Evolutionary conservation across 2,329 filamentous ascomycete genomes (phyloP).

Genomic region (Zarea fungicola): DNA sequence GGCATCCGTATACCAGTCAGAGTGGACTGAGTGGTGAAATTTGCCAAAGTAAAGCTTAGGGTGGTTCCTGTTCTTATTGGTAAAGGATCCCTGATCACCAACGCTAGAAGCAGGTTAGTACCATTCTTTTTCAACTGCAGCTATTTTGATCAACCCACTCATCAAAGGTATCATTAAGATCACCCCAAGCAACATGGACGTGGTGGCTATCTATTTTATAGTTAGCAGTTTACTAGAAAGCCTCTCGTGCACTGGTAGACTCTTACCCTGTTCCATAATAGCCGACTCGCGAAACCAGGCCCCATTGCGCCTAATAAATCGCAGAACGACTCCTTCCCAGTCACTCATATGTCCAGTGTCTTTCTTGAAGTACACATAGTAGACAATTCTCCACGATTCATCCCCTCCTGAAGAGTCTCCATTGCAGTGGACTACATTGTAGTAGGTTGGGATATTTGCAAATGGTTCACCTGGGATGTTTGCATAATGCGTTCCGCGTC

Average conservation of each 20-base stretch:
- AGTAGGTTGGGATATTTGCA: conserved; percentile 17
- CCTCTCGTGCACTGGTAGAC: too few species aligned
- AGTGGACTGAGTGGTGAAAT: conserved; percentile 17
- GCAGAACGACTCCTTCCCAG: conserved; percentile 20
- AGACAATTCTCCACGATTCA: conserved; percentile 21
- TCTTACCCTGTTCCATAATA: conserved; percentile 17
- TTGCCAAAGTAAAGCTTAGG: conserved; percentile 19
- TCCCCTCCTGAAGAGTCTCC: too few species aligned
- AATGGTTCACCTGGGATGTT: conserved; percentile 16
- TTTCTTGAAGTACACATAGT: conserved; percentile 23
- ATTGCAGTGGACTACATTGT: conserved; percentile 15
- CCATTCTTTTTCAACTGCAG: too few species aligned
- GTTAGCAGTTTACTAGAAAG: too few species aligned
- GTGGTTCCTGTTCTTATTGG: conserved; percentile 18
- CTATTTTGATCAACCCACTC: too few species aligned
- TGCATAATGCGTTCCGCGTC: conserved; percentile 13
- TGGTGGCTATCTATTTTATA: conserved; percentile 16
- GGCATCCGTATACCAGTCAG: conserved; percentile 15
- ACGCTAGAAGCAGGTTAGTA: too few species aligned
- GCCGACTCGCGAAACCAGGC: conserved; percentile 14
- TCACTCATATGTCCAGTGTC: conserved; percentile 22
- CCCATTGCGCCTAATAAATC: conserved; percentile 17
- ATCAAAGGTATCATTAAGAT: conserved; percentile 19
- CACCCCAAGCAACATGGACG: conserved; percentile 15
- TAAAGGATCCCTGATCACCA: conserved; percentile 13